Conservation (phyloP, 495 filamentous ascomycete genomes). For the Xylaria palmicola region DNA sequence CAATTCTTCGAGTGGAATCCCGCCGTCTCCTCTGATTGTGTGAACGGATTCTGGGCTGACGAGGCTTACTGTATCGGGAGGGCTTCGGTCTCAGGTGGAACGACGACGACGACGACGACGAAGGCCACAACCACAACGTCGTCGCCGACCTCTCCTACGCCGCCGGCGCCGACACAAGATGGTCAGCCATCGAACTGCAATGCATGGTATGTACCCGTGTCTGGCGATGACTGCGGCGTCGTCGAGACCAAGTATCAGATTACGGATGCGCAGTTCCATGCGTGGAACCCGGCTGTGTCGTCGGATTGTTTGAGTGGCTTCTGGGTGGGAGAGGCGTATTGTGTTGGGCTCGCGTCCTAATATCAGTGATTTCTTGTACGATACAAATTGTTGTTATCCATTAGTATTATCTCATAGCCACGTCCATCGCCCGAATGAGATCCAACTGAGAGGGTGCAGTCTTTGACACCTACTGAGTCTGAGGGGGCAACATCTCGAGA, state of each 20-base stretch:
- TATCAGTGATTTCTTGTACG: too few relatives aligned
- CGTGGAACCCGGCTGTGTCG: constrained; percentile 8
- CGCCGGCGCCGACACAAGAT: too few relatives aligned
- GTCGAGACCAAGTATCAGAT: neutral
- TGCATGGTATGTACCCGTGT: neutral
- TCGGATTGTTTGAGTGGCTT: neutral
- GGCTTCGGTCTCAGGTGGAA: neutral
- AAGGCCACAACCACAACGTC: neutral
- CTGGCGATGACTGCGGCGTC: neutral
- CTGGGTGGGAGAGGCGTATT: neutral
- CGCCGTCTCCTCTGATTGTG: constrained; percentile 14
- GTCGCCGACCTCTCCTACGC: too few relatives aligned
- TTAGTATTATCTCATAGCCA: too few relatives aligned
- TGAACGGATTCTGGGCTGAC: constrained; percentile 10
- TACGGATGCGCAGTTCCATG: neutral
- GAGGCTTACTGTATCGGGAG: neutral
- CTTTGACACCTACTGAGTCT: too few relatives aligned
- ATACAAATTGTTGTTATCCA: too few relatives aligned
- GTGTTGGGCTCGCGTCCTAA: too few relatives aligned
- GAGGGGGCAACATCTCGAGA: too few relatives aligned
- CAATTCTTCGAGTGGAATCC: constrained; percentile 24
- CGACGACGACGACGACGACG: constrained; percentile 15
- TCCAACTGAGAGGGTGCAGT: too few relatives aligned
- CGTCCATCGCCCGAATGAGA: too few relatives aligned
- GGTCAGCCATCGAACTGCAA: too few relatives aligned